Percentiles rank a stretch among this genome's conserved stretches.
Conservation (phyloP, 1,284 basidiomycete species). For the Rugosomyces carneus region DNA sequence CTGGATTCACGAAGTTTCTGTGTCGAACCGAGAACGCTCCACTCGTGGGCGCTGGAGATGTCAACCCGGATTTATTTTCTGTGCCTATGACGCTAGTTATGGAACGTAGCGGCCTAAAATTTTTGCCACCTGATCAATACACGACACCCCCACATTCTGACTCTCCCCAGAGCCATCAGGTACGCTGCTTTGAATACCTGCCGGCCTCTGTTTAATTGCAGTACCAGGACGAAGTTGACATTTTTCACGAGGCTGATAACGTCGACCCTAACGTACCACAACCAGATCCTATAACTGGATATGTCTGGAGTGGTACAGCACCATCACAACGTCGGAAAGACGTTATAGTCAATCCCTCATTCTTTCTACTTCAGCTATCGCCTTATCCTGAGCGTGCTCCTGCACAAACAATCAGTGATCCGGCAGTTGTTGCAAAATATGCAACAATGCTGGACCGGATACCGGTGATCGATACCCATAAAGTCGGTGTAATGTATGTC, state of each 20-base stretch:
- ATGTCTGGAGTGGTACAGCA: conserved; percentile 80
- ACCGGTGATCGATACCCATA: conserved; percentile 96
- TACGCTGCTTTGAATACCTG: neutral
- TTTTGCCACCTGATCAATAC: conserved; percentile 24
- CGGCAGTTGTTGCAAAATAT: conserved; percentile 44
- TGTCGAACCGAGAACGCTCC: conserved; percentile 90
- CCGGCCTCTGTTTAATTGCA: neutral
- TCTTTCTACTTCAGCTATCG: conserved; percentile 84
- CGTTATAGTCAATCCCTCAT: conserved; percentile 82
- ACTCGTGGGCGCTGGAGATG: conserved; percentile 76
- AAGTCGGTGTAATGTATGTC: conserved; percentile 95
- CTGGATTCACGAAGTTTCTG: conserved; percentile 85
- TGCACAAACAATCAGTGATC: conserved; percentile 50
- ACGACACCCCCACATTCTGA: neutral
- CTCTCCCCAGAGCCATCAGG: no score
- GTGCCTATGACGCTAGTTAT: conserved; percentile 71
- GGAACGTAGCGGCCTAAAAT: conserved; percentile 45
- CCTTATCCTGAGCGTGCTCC: conserved; percentile 54
- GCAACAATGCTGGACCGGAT: conserved; percentile 77
- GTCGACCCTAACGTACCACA: conserved; percentile 26
- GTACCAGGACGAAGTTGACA: conserved; percentile 21
- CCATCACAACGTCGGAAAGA: conserved; percentile 85
- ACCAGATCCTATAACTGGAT: conserved; percentile 70
- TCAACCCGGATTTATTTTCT: conserved; percentile 70
- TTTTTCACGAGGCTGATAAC: conserved; percentile 20